Conservation (phyloP, 2,329 filamentous ascomycete genomes). For the Macroventuria anomochaeta region DNA sequence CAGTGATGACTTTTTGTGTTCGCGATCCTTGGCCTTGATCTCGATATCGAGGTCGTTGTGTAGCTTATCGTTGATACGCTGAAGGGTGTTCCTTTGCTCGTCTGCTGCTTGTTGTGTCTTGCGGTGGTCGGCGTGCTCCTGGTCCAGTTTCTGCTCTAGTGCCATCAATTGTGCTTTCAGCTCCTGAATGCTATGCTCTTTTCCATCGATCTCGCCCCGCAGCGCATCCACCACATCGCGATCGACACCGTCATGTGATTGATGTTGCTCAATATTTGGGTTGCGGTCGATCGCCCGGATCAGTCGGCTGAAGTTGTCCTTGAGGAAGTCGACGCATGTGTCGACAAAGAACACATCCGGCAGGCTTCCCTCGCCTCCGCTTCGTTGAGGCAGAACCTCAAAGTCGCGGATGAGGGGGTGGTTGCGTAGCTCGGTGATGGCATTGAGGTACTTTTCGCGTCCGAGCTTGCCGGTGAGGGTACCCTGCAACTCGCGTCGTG, state of each 20-base stretch:
- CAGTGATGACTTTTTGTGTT: slow-evolving; percentile 41
- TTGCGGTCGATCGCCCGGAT: slow-evolving; percentile 87
- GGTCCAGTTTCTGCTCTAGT: slow-evolving; percentile 66
- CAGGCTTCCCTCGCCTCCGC: slow-evolving; percentile 57
- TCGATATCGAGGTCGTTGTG: slow-evolving; percentile 75
- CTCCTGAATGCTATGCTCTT: slow-evolving; percentile 65
- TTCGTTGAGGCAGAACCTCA: slow-evolving; percentile 78
- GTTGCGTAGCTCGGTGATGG: slow-evolving; percentile 76
- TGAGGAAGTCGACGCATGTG: slow-evolving; percentile 90
- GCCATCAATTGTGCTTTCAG: slow-evolving; percentile 63
- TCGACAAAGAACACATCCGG: slow-evolving; percentile 87
- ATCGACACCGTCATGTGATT: slow-evolving; percentile 91
- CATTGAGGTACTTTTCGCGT: slow-evolving; percentile 85
- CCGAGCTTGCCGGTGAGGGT: slow-evolving; percentile 79
- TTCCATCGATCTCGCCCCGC: slow-evolving; percentile 76
- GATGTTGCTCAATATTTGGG: slow-evolving; percentile 82
- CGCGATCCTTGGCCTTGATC: slow-evolving; percentile 57
- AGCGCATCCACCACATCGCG: slow-evolving; percentile 89
- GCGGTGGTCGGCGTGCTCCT: slow-evolving; percentile 76
- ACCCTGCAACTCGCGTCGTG: slow-evolving; percentile 79
- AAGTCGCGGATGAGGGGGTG: slow-evolving; percentile 85
- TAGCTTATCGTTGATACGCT: slow-evolving; percentile 72
- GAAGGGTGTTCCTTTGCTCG: slow-evolving; percentile 60
- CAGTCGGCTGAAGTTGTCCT: slow-evolving; percentile 91
- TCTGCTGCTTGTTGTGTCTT: slow-evolving; percentile 62